phyloP scores from a whole-genome alignment of 2,329 filamentous ascomycete genomes.

The Capronia americana region DNA sequence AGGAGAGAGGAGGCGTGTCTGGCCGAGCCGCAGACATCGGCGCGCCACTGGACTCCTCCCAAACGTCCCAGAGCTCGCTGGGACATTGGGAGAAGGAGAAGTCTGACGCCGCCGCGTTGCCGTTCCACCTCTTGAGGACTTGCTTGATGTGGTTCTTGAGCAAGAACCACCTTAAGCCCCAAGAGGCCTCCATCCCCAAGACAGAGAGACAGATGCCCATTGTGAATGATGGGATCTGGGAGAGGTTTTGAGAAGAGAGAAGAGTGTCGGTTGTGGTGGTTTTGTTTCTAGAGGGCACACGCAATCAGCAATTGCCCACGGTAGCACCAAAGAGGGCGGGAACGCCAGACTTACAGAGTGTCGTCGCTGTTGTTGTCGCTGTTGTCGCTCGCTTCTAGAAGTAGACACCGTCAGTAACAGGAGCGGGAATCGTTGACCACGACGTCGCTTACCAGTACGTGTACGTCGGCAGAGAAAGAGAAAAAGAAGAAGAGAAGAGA shows the following conservation, averaged over 20 bases:
- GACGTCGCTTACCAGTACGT: not conserved
- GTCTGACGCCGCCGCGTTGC: conserved; percentile 4
- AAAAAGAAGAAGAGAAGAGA: not conserved
- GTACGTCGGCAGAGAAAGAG: not conserved
- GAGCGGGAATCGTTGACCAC: not conserved
- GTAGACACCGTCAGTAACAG: not conserved
- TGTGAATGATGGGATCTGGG: conserved; percentile 3
- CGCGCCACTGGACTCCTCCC: not conserved
- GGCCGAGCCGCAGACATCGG: not conserved
- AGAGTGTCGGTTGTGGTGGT: not conserved
- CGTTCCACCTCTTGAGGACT: conserved; percentile 1
- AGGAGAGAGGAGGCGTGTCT: conserved; percentile 1
- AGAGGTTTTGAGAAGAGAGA: not conserved
- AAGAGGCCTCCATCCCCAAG: not conserved
- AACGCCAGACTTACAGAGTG: not conserved
- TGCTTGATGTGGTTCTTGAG: not conserved
- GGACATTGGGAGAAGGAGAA: conserved; percentile 12
- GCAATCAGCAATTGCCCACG: not conserved
- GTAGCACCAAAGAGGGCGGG: not conserved
- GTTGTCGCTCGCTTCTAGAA: not conserved
- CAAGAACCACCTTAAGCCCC: conserved; percentile 8
- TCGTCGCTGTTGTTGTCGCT: not conserved
- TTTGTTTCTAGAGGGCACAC: conserved; percentile 3
- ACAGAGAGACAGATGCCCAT: conserved; percentile 9
- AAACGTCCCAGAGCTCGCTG: conserved; percentile 4